Evolutionary conservation across 345 rosid species (phyloP), one percentile per base, ranked within the genome.

Genomic region (Trapa incisa): DNA sequence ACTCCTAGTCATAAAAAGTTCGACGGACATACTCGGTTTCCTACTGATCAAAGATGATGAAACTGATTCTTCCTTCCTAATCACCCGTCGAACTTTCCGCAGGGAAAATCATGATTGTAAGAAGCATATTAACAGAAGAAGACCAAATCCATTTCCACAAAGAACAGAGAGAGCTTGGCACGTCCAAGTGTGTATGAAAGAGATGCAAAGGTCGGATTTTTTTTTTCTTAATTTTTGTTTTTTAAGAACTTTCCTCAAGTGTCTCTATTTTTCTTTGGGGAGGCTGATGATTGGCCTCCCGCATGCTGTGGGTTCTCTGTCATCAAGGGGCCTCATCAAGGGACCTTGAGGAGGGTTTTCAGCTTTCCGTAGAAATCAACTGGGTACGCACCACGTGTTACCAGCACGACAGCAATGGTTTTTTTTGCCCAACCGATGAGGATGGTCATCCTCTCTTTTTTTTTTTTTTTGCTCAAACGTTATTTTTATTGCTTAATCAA

Each of bases 301-400:
- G 54, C 37, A 43, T 37, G 32, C 60, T 66, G 60, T 68, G 64
- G 77, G 68, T 56, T 68, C 68, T 71, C 41, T 67, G 68, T 63
- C 80, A 11, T 33, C 63, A 13, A 13, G 1, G 37, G 16, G 37
- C 37, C 10, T 33, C 43, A 4, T n/a, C n/a, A n/a, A n/a, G n/a
- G n/a, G n/a, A 41, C 5, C 7, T 58, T 7, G 15, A 58, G 63
- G 63, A 3, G 63, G 14, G 4, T 45, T 9, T 17, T 32, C 37
- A 2, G 63, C 16, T 58, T 52, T 11, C 58, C 22, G 22, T 6
- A 41, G 4, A 41, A 41, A 41, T 43, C 69, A 37, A 58, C 15
- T 73, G 74, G 73, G 72, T 39, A 38, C 37, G 33, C 60, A 75
- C 71, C 83, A 77, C 75, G 79, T 77, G 76, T 77, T 16, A 67